Percentiles rank a stretch among this genome's conserved stretches.
Evolutionary conservation across 2,329 filamentous ascomycete genomes (phyloP).

Genomic region (Boeremia exigua): DNA sequence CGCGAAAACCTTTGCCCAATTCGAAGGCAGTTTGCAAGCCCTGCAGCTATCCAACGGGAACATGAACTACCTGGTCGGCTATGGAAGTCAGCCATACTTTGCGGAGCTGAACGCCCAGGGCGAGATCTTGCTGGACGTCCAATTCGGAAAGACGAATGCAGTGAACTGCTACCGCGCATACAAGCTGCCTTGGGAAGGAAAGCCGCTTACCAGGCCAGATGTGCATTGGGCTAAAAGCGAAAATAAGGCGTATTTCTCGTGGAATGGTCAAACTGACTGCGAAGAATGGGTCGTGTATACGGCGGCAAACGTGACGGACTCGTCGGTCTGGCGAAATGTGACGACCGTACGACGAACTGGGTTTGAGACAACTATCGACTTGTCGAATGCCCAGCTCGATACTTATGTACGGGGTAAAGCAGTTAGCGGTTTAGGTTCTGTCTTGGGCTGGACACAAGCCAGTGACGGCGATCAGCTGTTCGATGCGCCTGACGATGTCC

Average conservation of each 20-base stretch:
- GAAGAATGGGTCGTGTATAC: constrained; percentile 38
- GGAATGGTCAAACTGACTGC: constrained; percentile 38
- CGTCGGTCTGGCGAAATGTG: constrained; percentile 18
- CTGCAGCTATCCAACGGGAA: not conserved
- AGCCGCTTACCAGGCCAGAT: constrained; percentile 24
- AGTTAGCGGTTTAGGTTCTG: not conserved
- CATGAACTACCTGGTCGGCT: not conserved
- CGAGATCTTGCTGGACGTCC: constrained; percentile 50
- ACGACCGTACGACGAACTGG: not conserved
- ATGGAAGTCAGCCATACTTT: constrained; percentile 34
- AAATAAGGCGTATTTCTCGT: constrained; percentile 28
- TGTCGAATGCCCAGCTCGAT: not conserved
- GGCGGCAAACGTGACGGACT: constrained; percentile 19
- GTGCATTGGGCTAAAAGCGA: constrained; percentile 20
- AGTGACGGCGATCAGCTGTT: not conserved
- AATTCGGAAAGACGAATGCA: constrained; percentile 46
- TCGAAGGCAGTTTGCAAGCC: not conserved
- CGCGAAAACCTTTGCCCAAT: not conserved
- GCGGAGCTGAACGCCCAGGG: constrained; percentile 54
- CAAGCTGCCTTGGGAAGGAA: constrained; percentile 33
- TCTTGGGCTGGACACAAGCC: not conserved
- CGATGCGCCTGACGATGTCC: not conserved
- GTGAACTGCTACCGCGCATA: constrained; percentile 49
- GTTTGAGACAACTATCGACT: not conserved
- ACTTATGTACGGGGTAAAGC: not conserved